Base-by-base conservation (phyloP, 768 basidiomycete species). In the Psilocybe cyanescens region DNA sequence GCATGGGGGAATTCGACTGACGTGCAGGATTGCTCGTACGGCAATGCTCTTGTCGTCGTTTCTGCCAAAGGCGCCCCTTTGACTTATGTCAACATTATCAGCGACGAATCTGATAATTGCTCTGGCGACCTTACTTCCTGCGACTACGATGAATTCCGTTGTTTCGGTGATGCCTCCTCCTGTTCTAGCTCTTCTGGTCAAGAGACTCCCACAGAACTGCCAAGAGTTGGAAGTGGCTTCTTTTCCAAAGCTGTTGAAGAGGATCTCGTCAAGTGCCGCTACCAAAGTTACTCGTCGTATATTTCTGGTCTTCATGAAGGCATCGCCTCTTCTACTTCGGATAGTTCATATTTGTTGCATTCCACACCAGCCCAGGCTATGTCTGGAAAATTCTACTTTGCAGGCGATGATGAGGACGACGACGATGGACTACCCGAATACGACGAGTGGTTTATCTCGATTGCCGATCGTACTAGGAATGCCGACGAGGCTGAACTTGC, bases 361-460 rank as follows among this genome's bases (percentile, higher is more conserved):
- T n/a, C 19, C 9, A 24, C 33, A 14, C 19, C 35, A 39, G 12
- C 3, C n/a, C 53, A 28, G 9, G 19, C 53, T 9, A 14, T 24
- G 16, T 35, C 16, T 17, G 49, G 55, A 12, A 62, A 56, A 47
- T 69, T 69, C 52, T 61, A 66, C 61, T 49, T 71, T 49, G 28
- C 44, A 16, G 60, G 57, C 33, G 59, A 64, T 48, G 37, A 52
- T n/a, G 60, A 61, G 41, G 59, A 64, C 47, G 51, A 70, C 62
- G 65, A 74, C 65, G 76, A 75, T 29, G 76, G 74, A 37, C 75
- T 77, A 46, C 79, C 79, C 60, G 73, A 76, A 11, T 71, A 78
- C 39, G 79, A 81, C 61, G 76, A 76, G 39, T 81, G 79, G 78
- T 80, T 77, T 64, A 63, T 66, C 53, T 70, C 65, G 37, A 68